Evolutionary conservation across 192 early-diverging fungal species (phyloP).

Genomic region (Spizellomyces sp.): DNA sequence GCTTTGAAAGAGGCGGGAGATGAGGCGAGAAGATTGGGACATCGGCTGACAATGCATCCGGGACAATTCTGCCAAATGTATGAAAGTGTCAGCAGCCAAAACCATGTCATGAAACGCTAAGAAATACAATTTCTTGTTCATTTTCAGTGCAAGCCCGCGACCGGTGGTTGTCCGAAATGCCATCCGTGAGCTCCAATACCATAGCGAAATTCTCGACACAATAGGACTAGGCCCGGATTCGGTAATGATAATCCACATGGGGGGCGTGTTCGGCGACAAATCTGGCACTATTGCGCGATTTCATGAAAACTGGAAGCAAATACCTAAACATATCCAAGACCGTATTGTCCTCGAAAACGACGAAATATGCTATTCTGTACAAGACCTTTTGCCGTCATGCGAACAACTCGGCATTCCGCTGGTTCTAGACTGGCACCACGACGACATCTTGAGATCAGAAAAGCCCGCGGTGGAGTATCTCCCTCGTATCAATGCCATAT

Average conservation of each 20-base stretch:
- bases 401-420: conserved; percentile 47
- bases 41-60: conserved; percentile 55
- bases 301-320: conserved; percentile 33
- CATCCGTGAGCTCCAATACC: conserved; percentile 44
- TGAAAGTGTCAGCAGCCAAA: neutral
- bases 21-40: conserved; percentile 41
- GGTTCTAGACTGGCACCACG: conserved; percentile 53
- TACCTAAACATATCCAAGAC: conserved; percentile 39
- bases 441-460: conserved; percentile 31
- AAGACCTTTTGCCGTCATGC: conserved; percentile 50
- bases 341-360: conserved; percentile 57
- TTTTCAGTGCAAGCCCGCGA: conserved; percentile 33
- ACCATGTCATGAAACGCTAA: neutral
- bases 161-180: conserved; percentile 37
- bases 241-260: conserved; percentile 51
- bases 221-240: conserved; percentile 47
- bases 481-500: conserved; percentile 46
- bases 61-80: conserved; percentile 52
- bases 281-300: conserved; percentile 36
- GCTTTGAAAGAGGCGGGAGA: conserved; percentile 38
- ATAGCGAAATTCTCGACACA: conserved; percentile 47
- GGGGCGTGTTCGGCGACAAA: conserved; percentile 29
- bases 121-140: neutral
- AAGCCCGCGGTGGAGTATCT: conserved; percentile 25
- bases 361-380: conserved; percentile 49